phyloP scores from a whole-genome alignment of 129 eudicot genomes.

The Helianthus annuus region DNA sequence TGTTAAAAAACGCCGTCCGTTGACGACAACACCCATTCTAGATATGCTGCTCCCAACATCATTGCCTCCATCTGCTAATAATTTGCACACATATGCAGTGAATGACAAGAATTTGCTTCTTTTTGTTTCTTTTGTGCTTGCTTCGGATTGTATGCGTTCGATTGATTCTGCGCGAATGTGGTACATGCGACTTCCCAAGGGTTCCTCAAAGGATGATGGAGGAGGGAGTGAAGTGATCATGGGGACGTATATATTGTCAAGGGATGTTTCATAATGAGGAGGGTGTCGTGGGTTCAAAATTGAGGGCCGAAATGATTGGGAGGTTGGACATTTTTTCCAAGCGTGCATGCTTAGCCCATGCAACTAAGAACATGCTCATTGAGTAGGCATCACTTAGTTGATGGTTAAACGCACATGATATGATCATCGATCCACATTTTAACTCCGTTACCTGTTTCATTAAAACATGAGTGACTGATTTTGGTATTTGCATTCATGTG shows the following conservation, averaged over 20 bases:
- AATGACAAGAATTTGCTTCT: conserved; percentile 1
- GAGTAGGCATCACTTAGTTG: not conserved
- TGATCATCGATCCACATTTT: conserved; percentile 1
- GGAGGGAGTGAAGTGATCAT: conserved; percentile 4
- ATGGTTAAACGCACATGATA: conserved; percentile 3
- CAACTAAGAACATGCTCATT: not conserved
- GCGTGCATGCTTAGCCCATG: not conserved
- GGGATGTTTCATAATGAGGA: not conserved
- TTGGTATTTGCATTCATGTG: too few relatives aligned
- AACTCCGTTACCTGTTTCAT: conserved; percentile 5
- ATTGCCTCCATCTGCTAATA: not conserved
- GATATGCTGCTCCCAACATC: not conserved
- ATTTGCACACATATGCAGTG: not conserved
- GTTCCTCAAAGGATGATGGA: not conserved
- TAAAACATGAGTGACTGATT: not conserved
- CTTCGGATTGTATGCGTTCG: not conserved
- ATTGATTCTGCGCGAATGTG: not conserved
- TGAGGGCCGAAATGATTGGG: not conserved
- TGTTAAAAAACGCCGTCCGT: not conserved
- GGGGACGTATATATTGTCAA: not conserved
- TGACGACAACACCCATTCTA: not conserved
- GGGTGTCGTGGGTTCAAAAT: conserved; percentile 1
- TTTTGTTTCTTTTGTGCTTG: not conserved
- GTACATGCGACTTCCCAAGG: not conserved
- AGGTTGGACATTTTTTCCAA: not conserved